Base-by-base conservation (phyloP, 2,329 filamentous ascomycete species). In the Penicillium sumatraense region DNA sequence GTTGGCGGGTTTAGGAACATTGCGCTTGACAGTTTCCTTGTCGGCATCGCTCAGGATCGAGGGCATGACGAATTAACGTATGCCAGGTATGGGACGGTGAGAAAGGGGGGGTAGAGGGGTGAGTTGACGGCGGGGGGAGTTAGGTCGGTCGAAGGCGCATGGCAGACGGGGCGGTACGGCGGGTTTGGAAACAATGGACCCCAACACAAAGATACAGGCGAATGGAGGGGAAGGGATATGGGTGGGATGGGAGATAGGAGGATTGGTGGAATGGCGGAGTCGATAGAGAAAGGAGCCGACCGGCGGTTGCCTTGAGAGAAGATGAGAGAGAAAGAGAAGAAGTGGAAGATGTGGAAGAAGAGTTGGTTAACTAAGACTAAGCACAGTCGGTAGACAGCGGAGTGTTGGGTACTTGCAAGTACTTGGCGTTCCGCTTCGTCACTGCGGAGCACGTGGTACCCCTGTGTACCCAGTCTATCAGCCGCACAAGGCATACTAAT, bases 11-110 rank as follows among this genome's bases (percentile, higher is more conserved):
- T 96, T 97, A 59, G 95, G 93, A 51, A 99, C 91, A 66, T 89
- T 89, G 72, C 95, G 89, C 81, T 96, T 96, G 77, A 99, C 93
- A 58, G 88, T 96, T 79, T 96, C 90, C 83, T 96, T 97, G 80
- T 99, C 95, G 69, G 93, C 89, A 70, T 97, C 93, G 72, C 83
- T 90, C 54, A 99, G 85, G 63, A 96, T 86, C 16, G 84, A 85
- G 55, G 84, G 83, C 79, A 80, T 80, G 61, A 58, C 71, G 69
- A 61, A 56, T 65, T 41, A 49, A 56, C 40, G 45, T 38, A 31
- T 27, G 16, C 51, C 42, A 47, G 35, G 50, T 26, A 38, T 45
- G 27, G n/a, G 41, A 45, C 21, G 14, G 46, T 53, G 29, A 57
- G 18, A 44, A 45, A 27, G 46, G 26, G 33, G 50, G 18, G 33